Conservation (phyloP, 2,329 filamentous ascomycete genomes). For the Paecilomyces sp. region DNA sequence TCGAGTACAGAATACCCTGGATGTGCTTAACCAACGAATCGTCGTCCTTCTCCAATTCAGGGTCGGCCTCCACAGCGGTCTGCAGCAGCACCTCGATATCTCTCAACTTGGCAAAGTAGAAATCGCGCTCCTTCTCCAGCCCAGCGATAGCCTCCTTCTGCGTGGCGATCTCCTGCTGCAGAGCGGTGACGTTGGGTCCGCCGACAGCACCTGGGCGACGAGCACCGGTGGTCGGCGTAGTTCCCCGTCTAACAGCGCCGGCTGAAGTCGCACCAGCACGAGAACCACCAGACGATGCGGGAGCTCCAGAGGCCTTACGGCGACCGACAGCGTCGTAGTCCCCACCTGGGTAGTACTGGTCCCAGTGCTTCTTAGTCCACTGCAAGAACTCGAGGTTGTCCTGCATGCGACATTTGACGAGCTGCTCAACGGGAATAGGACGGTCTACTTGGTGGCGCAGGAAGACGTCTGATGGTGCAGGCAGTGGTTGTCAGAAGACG, state of each 20-base stretch:
- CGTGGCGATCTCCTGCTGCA: constrained; percentile 78
- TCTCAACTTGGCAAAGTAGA: constrained; percentile 97
- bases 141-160: constrained; percentile 94
- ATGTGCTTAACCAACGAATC: constrained; percentile 90
- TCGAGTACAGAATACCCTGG: constrained; percentile 94
- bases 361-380: constrained; percentile 96
- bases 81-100: constrained; percentile 95
- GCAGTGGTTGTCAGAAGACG: constrained; percentile 2
- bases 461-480: constrained; percentile 58
- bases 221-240: constrained; percentile 54
- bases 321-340: constrained; percentile 88
- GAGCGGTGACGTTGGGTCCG: constrained; percentile 59
- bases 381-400: constrained; percentile 99
- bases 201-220: constrained; percentile 38
- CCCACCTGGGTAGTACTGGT: constrained; percentile 93
- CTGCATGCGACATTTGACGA: constrained; percentile 99
- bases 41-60: constrained; percentile 89
- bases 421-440: constrained; percentile 75
- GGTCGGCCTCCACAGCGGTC: constrained; percentile 84
- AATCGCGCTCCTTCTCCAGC: constrained; percentile 91
- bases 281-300: constrained; percentile 42
- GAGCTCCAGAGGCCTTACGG: constrained; percentile 67
- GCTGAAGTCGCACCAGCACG: constrained; percentile 43
- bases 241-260: constrained; percentile 47
- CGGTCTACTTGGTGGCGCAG: constrained; percentile 82